Percentiles rank a stretch among this genome's conserved stretches.
phyloP scores from a whole-genome alignment of 768 basidiomycete species.

The Podaxis sp. region DNA sequence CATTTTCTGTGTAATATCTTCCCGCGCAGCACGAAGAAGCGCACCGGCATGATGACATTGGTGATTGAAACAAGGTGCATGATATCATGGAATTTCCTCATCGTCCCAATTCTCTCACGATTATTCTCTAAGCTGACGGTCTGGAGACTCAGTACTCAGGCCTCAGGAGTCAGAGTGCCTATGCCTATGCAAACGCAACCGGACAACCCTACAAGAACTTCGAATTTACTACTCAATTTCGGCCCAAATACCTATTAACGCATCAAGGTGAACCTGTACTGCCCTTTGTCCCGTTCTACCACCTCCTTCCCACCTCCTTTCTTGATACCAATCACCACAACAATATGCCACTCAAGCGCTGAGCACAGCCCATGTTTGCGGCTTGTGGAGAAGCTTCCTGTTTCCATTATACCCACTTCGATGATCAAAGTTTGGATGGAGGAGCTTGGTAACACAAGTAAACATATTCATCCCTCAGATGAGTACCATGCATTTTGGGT shows the following conservation, averaged over 20 bases:
- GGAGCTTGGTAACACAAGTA: neutral
- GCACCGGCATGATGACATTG: neutral
- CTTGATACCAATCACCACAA: neutral
- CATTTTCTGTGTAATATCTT: neutral
- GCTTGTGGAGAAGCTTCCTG: neutral
- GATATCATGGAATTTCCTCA: neutral
- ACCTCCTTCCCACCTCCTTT: neutral
- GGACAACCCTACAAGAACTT: neutral
- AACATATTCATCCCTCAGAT: neutral
- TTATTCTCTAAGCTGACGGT: neutral
- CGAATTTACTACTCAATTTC: neutral
- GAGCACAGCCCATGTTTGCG: neutral
- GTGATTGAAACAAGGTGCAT: neutral
- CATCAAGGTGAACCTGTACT: no score
- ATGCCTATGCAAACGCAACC: neutral
- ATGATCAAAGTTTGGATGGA: neutral
- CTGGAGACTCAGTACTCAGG: neutral
- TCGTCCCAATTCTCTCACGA: neutral
- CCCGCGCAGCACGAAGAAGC: neutral
- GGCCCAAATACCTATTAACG: neutral
- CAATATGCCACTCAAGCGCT: neutral
- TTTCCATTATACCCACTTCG: neutral
- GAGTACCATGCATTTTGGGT: neutral
- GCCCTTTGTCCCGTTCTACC: neutral
- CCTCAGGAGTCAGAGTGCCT: no score